Evolutionary conservation across 768 basidiomycete species (phyloP).

Genomic region (Tulasnella sp.): DNA sequence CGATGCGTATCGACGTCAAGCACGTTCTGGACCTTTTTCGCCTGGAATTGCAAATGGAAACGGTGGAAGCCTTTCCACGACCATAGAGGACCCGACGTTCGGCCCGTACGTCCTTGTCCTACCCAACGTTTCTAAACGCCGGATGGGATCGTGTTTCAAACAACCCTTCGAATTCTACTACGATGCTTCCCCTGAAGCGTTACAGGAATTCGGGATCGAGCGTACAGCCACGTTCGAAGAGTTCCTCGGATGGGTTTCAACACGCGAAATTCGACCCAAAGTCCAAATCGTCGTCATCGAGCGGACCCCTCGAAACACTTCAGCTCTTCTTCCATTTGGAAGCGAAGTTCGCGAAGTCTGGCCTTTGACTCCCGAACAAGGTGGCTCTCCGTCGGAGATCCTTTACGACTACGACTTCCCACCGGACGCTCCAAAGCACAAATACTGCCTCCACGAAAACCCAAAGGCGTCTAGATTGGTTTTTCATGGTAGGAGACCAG

Average conservation of each 20-base stretch:
- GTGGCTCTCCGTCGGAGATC: background rate
- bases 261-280: constrained; percentile 29
- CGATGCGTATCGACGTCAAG: constrained; percentile 33
- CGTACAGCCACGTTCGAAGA: constrained; percentile 33
- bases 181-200: constrained; percentile 29
- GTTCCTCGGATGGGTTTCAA: constrained; percentile 37
- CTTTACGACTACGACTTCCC: constrained; percentile 24
- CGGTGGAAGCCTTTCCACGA: background rate
- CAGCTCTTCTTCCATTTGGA: constrained; percentile 22
- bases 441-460: constrained; percentile 26
- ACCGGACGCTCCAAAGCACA: constrained; percentile 25
- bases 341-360: constrained; percentile 23
- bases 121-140: constrained; percentile 51
- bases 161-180: constrained; percentile 49
- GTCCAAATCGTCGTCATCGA: constrained; percentile 37
- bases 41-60: background rate
- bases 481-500: constrained; percentile 20
- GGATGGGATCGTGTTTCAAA: constrained; percentile 45
- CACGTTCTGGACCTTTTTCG: background rate
- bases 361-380: constrained; percentile 12
- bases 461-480: constrained; percentile 24
- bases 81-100: background rate
- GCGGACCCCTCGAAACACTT: constrained; percentile 18
- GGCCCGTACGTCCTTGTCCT: constrained; percentile 39
- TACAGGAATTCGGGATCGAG: constrained; percentile 22